These are phyloP conservation scores for Fusarium sp. DNA, from an alignment of 2,329 filamentous ascomycete genomes.

Conservation along the genomic window DNA sequence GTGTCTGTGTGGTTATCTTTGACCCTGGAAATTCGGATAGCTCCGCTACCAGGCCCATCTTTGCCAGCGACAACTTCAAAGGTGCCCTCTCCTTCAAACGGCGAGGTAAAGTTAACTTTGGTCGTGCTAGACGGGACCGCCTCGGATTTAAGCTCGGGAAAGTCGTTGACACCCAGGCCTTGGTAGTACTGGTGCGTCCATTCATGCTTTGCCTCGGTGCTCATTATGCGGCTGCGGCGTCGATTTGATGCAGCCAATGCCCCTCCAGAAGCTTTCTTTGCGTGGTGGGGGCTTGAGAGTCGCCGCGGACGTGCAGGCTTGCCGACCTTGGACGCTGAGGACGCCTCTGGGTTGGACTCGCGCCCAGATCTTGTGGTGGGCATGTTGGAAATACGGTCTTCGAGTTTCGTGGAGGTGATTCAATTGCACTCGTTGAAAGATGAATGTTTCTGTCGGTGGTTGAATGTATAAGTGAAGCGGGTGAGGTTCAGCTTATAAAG, in stretches of 20 bases:
- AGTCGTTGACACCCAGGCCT: background rate
- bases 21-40: background rate
- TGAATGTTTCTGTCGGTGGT: background rate
- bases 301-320: background rate
- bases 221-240: background rate
- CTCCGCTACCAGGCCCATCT: background rate
- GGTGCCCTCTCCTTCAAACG: background rate
- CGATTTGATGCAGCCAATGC: background rate
- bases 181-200: slow-evolving; percentile 8
- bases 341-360: background rate
- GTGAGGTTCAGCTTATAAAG: background rate
- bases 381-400: background rate
- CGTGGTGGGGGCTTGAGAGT: background rate
- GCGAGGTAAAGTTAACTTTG: background rate
- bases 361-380: slow-evolving; percentile 5
- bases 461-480: background rate
- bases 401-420: background rate
- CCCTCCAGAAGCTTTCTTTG: background rate
- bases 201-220: background rate
- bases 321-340: background rate
- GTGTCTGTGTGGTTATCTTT: background rate
- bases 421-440: background rate
- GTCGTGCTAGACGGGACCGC: background rate
- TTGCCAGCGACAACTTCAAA: slow-evolving; percentile 3
- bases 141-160: background rate